Conservation (phyloP, 2,329 filamentous ascomycete species). For the Xylaria digitata region DNA sequence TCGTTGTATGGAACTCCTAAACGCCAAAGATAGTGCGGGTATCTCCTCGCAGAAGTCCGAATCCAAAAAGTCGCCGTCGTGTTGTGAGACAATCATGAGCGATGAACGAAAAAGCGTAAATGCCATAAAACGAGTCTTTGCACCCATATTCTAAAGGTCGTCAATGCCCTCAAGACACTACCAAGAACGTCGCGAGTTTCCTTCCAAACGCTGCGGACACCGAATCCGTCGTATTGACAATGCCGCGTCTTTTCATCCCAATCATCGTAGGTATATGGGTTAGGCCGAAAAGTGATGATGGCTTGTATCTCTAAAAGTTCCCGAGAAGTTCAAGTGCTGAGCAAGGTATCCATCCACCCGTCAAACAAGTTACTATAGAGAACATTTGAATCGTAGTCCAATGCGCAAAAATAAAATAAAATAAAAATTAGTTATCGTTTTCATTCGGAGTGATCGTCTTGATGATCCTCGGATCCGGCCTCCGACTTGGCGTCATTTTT, state of each 20-base stretch:
- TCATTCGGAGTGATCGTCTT: constrained; percentile 71
- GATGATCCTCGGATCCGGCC: constrained; percentile 71
- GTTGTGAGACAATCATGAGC: constrained; percentile 42
- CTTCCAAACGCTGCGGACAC: constrained; percentile 41
- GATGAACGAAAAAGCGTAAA: constrained; percentile 46
- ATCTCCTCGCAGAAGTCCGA: constrained; percentile 46
- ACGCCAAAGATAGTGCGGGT: constrained; percentile 49
- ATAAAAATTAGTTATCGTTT: constrained; percentile 23
- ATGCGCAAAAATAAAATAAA: constrained; percentile 26
- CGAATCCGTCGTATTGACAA: constrained; percentile 35
- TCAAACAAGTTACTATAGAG: constrained; percentile 19
- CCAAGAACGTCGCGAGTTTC: constrained; percentile 45
- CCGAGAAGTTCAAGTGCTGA: constrained; percentile 36
- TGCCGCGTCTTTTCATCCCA: constrained; percentile 37
- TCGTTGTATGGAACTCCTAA: constrained; percentile 40
- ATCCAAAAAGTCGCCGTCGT: constrained; percentile 39
- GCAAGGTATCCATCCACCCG: constrained; percentile 17
- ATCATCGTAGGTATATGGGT: constrained; percentile 41
- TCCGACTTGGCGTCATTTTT: constrained; percentile 77
- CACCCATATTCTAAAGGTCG: constrained; percentile 46
- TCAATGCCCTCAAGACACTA: constrained; percentile 45
- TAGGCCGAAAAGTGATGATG: constrained; percentile 39
- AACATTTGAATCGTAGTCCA: constrained; percentile 17
- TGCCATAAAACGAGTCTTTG: constrained; percentile 44
- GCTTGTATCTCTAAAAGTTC: constrained; percentile 43